Evolutionary conservation across 106 monocot species (phyloP), one percentile per base, ranked within the genome.

Genomic region (Dendrobium nobile): DNA sequence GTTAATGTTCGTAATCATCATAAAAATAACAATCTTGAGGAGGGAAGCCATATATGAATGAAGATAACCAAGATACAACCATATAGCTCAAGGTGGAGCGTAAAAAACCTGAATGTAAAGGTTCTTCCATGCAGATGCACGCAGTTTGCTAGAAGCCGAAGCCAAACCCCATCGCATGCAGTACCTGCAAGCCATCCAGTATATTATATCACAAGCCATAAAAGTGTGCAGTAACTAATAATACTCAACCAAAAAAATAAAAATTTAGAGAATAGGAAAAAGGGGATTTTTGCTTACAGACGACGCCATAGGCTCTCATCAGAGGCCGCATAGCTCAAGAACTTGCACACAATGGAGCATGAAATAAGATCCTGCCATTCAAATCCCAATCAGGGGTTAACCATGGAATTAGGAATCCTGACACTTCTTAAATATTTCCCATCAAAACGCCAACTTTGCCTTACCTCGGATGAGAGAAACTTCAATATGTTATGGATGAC

Each of bases 221-320:
- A 13, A 13, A 19, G 22, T 48, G 8, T 74, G 2, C 27, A 27
- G 47, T 27, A 8, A 48, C 18, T 76, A 11, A 13, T 51, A 41
- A 47, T 13, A 3, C 5, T 75, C 44, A 20, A 42, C 19, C 19
- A 13, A 76, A 76, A 11, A 76, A 42, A 22, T 0, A 4, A 0
- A 79, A 15, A 70, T 3, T 13, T 37, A 28, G 70, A 22, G 33
- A 37, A 13, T 15, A 37, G 70, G 76, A 31, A 22, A 59, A 75
- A 72, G 19, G 7, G 28, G 64, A 20, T 20, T 59, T 33, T 6
- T 77, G 28, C 93, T 91, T 67, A 99, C 99, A 99, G 84, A 73
- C 95, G 95, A 27, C 93, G 95, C 99, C 99, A 99, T 55, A 99
- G 99, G 68, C 80, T 86, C 54, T 99, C 99, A 81, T 99, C 95